Conservation (phyloP, 179 eudicot species). For the Gypsophila paniculata region DNA sequence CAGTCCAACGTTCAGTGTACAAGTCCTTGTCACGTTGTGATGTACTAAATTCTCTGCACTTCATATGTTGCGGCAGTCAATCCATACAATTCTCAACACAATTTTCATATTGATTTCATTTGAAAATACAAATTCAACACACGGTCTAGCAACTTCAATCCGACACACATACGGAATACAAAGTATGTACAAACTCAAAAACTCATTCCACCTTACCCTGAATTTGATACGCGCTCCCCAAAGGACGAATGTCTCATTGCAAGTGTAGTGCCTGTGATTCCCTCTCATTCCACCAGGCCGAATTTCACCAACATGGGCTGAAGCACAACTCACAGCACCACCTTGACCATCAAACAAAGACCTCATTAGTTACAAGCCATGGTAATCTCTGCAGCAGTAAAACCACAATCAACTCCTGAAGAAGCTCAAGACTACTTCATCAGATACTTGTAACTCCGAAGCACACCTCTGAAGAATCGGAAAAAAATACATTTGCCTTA, state of each 20-base stretch:
- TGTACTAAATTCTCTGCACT: neutral
- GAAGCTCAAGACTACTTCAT: no score
- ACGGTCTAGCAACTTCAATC: neutral
- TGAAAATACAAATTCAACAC: no score
- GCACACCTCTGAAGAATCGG: no score
- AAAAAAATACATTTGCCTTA: no score
- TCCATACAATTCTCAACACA: neutral
- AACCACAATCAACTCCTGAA: no score
- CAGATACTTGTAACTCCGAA: neutral
- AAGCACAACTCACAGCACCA: slow-evolving; percentile 73
- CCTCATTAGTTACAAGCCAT: neutral
- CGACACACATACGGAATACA: neutral
- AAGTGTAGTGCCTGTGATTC: slow-evolving; percentile 78
- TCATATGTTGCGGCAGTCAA: neutral
- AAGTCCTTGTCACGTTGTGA: neutral
- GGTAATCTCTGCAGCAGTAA: neutral
- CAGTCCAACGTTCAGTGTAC: neutral
- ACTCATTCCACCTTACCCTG: slow-evolving; percentile 47
- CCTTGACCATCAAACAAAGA: slow-evolving; percentile 38
- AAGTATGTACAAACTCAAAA: slow-evolving; percentile 4
- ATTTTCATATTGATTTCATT: neutral
- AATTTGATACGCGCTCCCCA: slow-evolving; percentile 89
- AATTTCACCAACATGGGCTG: slow-evolving; percentile 82
- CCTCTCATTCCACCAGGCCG: slow-evolving; percentile 74
- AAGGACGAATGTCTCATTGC: slow-evolving; percentile 84